Conservation (phyloP, 148 eudicot species). For the Cornus kousa region DNA sequence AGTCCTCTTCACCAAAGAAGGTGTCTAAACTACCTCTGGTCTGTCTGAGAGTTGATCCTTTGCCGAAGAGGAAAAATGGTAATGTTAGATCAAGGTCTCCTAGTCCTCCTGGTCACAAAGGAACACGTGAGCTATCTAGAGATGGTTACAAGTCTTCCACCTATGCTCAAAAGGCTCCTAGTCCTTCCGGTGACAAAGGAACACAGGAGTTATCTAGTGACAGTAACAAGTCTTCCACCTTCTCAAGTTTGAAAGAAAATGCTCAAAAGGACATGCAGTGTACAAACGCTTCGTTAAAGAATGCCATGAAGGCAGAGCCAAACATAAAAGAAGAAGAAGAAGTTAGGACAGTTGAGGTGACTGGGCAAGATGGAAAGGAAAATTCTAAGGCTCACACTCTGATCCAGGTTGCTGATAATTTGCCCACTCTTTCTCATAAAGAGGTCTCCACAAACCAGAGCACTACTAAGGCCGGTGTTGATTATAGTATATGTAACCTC, state of each 20-base stretch:
- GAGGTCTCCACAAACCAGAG: not conserved
- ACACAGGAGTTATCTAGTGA: constrained; percentile 18
- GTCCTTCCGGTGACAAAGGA: constrained; percentile 31
- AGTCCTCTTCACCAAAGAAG: constrained; percentile 38
- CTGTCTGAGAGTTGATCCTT: constrained; percentile 66
- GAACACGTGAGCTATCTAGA: constrained; percentile 14
- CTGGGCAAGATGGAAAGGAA: constrained; percentile 10
- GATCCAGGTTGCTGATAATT: not conserved
- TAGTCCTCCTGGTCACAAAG: constrained; percentile 37
- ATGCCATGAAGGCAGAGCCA: constrained; percentile 4
- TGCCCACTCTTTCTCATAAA: not conserved
- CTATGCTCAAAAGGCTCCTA: not conserved
- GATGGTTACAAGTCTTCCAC: constrained; percentile 2
- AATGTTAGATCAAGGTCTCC: constrained; percentile 45
- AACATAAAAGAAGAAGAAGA: constrained; percentile 13
- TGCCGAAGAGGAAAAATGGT: constrained; percentile 40
- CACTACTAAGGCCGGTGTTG: not conserved
- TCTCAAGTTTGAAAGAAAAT: not conserved
- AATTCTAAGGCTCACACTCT: not conserved
- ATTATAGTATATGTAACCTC: not conserved
- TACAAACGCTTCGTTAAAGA: not conserved
- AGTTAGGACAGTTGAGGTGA: constrained; percentile 17
- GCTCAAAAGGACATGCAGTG: not conserved
- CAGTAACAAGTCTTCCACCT: not conserved
- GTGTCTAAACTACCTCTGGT: constrained; percentile 59